phyloP scores from a whole-genome alignment of 1,284 basidiomycete genomes.

The Trametes sp. region DNA sequence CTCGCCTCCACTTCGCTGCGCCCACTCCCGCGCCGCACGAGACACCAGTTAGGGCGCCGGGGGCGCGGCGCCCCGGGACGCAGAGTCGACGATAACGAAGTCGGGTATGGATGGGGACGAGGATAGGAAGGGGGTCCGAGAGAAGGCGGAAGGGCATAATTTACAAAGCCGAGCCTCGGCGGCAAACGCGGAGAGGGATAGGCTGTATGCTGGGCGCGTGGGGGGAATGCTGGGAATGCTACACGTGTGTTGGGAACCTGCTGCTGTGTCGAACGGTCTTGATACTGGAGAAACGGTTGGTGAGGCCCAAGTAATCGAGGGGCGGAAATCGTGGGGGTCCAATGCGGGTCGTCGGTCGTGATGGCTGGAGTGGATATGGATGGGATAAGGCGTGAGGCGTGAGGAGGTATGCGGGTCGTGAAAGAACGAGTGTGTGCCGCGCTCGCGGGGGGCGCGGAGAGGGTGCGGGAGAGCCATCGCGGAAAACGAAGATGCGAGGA shows the following conservation, averaged over 20 bases:
- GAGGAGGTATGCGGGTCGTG: background rate
- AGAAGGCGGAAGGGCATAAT: slow-evolving; percentile 19
- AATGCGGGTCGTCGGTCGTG: background rate
- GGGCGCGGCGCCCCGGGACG: background rate
- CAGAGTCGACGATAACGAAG: slow-evolving; percentile 12
- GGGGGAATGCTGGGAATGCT: slow-evolving; percentile 14
- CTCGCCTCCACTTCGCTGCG: background rate
- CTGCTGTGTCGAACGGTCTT: slow-evolving; percentile 2
- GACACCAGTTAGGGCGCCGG: background rate
- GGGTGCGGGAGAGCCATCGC: slow-evolving; percentile 12
- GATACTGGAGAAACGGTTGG: background rate
- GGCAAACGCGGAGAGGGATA: slow-evolving; percentile 5
- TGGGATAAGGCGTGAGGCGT: background rate
- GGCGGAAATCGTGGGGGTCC: background rate
- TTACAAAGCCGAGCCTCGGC: slow-evolving; percentile 12
- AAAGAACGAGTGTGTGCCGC: slow-evolving; percentile 27
- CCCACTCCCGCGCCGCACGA: background rate
- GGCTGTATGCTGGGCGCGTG: slow-evolving; percentile 5
- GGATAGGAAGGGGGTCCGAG: background rate
- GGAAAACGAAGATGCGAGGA: slow-evolving; percentile 21
- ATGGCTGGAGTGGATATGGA: background rate
- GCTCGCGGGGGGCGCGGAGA: slow-evolving; percentile 10
- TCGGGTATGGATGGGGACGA: background rate
- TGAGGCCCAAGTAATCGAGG: slow-evolving; percentile 1
- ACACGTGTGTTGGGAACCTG: slow-evolving; percentile 11